Evolutionary conservation across 371 early-diverging fungal genomes (phyloP).

Genomic region (Mucor sp.): DNA sequence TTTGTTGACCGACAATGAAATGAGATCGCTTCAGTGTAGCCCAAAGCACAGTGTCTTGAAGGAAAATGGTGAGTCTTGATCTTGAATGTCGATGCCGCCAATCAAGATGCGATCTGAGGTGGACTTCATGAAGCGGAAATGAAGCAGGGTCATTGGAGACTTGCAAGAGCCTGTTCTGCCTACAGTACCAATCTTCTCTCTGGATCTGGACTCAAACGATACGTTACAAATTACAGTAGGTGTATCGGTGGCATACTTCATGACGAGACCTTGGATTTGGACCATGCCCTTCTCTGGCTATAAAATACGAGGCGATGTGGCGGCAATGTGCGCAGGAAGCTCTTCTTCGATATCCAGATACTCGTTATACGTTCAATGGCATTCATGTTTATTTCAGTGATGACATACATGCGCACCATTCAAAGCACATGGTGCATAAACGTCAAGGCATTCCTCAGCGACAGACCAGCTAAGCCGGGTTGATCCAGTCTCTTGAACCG

Average conservation of each 20-base stretch:
- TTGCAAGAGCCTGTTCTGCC: constrained; percentile 66
- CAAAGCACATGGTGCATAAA: constrained; percentile 76
- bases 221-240: constrained; percentile 72
- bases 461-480: constrained; percentile 81
- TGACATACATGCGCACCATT: constrained; percentile 78
- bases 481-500: constrained; percentile 51
- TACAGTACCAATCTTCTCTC: constrained; percentile 66
- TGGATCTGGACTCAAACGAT: constrained; percentile 54
- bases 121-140: constrained; percentile 77
- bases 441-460: constrained; percentile 70
- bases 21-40: constrained; percentile 65
- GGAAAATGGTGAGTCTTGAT: constrained; percentile 65
- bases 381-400: constrained; percentile 86
- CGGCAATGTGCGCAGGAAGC: constrained; percentile 53
- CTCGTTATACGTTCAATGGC: constrained; percentile 83
- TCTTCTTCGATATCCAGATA: constrained; percentile 76
- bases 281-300: constrained; percentile 81
- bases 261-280: constrained; percentile 59
- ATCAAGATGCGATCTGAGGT: constrained; percentile 62
- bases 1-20: constrained; percentile 53
- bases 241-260: constrained; percentile 68
- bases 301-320: constrained; percentile 46
- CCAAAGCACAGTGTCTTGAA: constrained; percentile 81
- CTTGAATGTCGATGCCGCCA: constrained; percentile 75
- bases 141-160: constrained; percentile 63